These are phyloP conservation scores for Eleusine indica DNA, from an alignment of 176 grass and related monocot species.

Conservation along the genomic window DNA sequence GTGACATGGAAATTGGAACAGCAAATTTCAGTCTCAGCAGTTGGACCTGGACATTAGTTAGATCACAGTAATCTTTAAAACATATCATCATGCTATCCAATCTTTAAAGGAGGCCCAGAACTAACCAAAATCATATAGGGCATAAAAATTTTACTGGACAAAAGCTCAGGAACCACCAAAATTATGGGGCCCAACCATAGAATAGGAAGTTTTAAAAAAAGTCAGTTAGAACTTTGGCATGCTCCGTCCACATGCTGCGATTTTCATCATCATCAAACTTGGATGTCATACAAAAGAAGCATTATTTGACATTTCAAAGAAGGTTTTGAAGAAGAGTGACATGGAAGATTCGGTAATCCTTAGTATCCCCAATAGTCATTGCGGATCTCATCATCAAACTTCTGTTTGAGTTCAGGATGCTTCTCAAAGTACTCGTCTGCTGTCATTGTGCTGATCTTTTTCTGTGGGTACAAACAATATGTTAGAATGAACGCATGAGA, in stretches of 20 bases:
- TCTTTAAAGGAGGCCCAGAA: neutral
- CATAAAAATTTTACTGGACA: neutral
- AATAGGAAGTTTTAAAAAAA: neutral
- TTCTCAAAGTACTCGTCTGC: conserved; percentile 88
- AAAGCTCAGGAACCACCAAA: neutral
- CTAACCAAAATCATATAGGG: neutral
- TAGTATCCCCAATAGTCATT: conserved; percentile 89
- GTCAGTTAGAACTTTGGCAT: conserved; percentile 20
- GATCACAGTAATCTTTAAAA: neutral
- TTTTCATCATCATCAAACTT: neutral
- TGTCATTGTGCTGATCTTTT: conserved; percentile 95
- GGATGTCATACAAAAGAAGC: conserved; percentile 1
- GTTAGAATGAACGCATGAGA: neutral
- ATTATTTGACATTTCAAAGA: conserved; percentile 40
- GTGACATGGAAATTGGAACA: neutral
- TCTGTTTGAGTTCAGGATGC: conserved; percentile 89
- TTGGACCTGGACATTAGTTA: neutral
- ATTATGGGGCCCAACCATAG: neutral
- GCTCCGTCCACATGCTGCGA: neutral
- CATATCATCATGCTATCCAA: neutral
- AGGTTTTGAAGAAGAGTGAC: neutral
- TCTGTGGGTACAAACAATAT: conserved; percentile 39
- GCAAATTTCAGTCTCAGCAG: neutral
- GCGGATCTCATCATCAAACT: conserved; percentile 86
- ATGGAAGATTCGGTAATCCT: conserved; percentile 13